Evolutionary conservation across 306 rosid genomes (phyloP), one percentile per base, ranked within the genome.

Genomic region (Erythrophleum fordii): DNA sequence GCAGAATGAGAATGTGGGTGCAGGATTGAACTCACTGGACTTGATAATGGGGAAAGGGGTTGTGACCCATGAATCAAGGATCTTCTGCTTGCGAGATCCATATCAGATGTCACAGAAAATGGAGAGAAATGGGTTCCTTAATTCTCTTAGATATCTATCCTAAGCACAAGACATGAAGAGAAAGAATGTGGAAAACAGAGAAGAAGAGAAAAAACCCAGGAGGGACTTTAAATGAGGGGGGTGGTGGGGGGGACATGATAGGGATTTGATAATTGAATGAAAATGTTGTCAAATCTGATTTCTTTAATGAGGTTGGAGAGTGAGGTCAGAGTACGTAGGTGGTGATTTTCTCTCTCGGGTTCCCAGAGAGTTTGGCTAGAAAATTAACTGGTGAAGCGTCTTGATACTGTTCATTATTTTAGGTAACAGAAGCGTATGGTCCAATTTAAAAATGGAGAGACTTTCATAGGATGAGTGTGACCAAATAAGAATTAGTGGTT

Each of bases 31-130:
- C 49, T 68, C 46, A 68, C 85, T 45, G 90, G 86, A 80, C 84
- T 81, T 45, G 90, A 39, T 12, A 76, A 75, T 35, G 98, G 95
- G 0, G 97, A 72, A 49, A 88, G 90, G n/a, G n/a, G 66, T 2
- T 13, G 66, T 11, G 66, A 59, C 9, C 39, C 66, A 59, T 34
- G 26, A 13, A 59, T 59, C 18, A 59, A 28, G n/a, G 12, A 59
- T 26, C 66, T 59, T 6, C 66, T 59, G 13, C 37, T 31, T 13
- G n/a, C 37, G 26, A 28, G 66, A 93, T 93, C 97, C 98, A 93
- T 95, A 73, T 44, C 35, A 84, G 72, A 73, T 67, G 23, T 52
- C 64, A 69, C 3, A 58, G 75, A 69, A 69, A 76, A 81, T 70
- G 56, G 52, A 55, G 69, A 42, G 18, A 61, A 92, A 84, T 70